Evolutionary conservation across 805 yeast genomes (phyloP).

Genomic region (Saccharomycopsis vini): DNA sequence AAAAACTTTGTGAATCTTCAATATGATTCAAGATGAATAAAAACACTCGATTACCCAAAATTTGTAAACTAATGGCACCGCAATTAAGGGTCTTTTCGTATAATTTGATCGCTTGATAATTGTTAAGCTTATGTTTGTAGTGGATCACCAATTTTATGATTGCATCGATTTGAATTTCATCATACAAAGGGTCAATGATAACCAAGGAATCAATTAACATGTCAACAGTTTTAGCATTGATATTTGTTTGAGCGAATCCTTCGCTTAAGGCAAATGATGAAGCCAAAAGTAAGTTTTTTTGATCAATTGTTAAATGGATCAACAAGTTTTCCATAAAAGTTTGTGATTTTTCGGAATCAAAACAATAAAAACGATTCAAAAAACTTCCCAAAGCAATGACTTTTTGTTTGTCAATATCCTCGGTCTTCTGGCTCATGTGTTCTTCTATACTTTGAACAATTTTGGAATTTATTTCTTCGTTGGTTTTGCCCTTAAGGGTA

Average conservation of each 20-base stretch:
- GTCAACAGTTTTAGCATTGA: too few species aligned
- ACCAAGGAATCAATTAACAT: not conserved
- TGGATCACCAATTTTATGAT: not conserved
- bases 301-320: not conserved
- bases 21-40: not conserved
- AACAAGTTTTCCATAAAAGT: not conserved
- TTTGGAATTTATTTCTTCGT: too few species aligned
- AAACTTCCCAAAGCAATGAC: too few species aligned
- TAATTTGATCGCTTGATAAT: not conserved
- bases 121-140: not conserved
- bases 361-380: too few species aligned
- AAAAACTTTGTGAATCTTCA: not conserved
- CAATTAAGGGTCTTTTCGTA: not conserved
- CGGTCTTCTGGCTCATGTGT: too few species aligned
- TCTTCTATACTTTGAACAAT: too few species aligned
- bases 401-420: too few species aligned
- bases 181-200: not conserved
- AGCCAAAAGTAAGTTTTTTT: not conserved
- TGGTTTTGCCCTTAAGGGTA: too few species aligned
- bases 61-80: not conserved
- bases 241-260: too few species aligned
- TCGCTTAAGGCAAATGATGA: not conserved
- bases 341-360: not conserved
- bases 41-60: not conserved
- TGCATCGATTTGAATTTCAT: slow-evolving; percentile 1